phyloP scores from a whole-genome alignment of 140 eudicot genomes.

The Senecio squalidus region DNA sequence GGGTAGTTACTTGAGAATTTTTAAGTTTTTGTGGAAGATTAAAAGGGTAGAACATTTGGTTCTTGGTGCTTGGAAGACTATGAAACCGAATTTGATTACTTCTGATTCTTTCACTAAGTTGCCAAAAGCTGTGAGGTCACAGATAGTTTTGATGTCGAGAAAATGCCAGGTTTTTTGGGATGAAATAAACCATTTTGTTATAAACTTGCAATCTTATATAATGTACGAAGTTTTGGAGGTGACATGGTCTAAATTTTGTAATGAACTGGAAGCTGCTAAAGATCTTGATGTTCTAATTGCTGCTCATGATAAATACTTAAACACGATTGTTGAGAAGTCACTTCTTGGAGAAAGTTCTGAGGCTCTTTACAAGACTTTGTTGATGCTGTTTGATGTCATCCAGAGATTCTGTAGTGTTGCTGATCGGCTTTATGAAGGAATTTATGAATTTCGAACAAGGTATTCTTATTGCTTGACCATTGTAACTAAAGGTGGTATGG shows the following conservation, averaged over 20 bases:
- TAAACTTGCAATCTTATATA: constrained; percentile 75
- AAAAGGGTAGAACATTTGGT: constrained; percentile 84
- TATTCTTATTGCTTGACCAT: constrained; percentile 19
- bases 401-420: constrained; percentile 55
- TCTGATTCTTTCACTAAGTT: constrained; percentile 40
- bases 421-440: constrained; percentile 75
- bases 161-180: constrained; percentile 84
- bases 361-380: constrained; percentile 47
- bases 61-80: constrained; percentile 72
- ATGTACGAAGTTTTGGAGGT: constrained; percentile 95
- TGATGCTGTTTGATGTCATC: constrained; percentile 70
- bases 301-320: constrained; percentile 81
- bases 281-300: constrained; percentile 87
- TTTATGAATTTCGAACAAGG: constrained; percentile 66
- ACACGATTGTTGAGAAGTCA: constrained; percentile 66
- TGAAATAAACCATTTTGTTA: constrained; percentile 82
- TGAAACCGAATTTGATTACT: constrained; percentile 77
- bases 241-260: constrained; percentile 65
- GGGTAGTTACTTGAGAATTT: constrained; percentile 63
- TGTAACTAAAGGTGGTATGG: not conserved
- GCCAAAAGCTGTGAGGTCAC: constrained; percentile 55
- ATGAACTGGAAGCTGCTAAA: constrained; percentile 75
- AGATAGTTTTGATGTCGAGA: constrained; percentile 52
- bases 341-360: constrained; percentile 75
- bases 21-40: constrained; percentile 87